A percentile compares a stretch with the other conserved stretches of the same genome.
Conservation (phyloP, 2,329 filamentous ascomycete genomes). For the Cryphonectria parasitica region DNA sequence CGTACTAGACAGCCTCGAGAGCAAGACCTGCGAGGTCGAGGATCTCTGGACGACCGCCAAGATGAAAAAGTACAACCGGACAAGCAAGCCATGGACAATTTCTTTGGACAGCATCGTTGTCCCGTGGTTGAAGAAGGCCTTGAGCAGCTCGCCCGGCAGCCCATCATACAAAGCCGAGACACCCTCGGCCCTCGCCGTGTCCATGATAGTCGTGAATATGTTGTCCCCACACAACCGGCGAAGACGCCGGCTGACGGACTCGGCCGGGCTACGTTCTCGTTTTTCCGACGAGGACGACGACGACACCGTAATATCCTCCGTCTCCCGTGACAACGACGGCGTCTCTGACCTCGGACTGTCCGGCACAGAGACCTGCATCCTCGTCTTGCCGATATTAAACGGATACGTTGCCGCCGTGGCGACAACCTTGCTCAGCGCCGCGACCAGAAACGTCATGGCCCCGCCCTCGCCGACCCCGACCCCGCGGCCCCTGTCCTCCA, state of each 20-base stretch:
- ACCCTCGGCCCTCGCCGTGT: slow-evolving; percentile 67
- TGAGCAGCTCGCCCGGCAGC: slow-evolving; percentile 74
- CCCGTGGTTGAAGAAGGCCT: slow-evolving; percentile 84
- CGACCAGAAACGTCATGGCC: slow-evolving; percentile 52
- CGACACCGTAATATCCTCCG: slow-evolving; percentile 9
- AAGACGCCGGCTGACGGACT: slow-evolving; percentile 34
- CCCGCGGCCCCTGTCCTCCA: slow-evolving; percentile 50
- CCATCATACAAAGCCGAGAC: slow-evolving; percentile 73
- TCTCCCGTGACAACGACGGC: slow-evolving; percentile 36
- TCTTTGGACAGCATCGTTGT: slow-evolving; percentile 89
- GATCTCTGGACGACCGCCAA: slow-evolving; percentile 51
- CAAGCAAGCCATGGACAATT: slow-evolving; percentile 70
- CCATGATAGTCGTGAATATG: slow-evolving; percentile 66
- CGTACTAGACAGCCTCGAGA: slow-evolving; percentile 26
- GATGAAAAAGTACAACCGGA: slow-evolving; percentile 71
- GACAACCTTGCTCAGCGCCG: slow-evolving; percentile 77
- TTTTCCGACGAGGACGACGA: slow-evolving; percentile 34
- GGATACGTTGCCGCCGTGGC: slow-evolving; percentile 83
- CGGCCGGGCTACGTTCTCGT: slow-evolving; percentile 32
- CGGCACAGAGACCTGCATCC: slow-evolving; percentile 66
- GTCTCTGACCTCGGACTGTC: slow-evolving; percentile 32
- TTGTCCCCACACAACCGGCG: slow-evolving; percentile 46
- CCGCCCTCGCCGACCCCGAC: slow-evolving; percentile 35
- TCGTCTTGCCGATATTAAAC: slow-evolving; percentile 81
- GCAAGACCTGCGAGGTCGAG: slow-evolving; percentile 46